These are phyloP conservation scores for Stropharia rugosoannulata DNA, from an alignment of 768 basidiomycete species.

Conservation along the genomic window DNA sequence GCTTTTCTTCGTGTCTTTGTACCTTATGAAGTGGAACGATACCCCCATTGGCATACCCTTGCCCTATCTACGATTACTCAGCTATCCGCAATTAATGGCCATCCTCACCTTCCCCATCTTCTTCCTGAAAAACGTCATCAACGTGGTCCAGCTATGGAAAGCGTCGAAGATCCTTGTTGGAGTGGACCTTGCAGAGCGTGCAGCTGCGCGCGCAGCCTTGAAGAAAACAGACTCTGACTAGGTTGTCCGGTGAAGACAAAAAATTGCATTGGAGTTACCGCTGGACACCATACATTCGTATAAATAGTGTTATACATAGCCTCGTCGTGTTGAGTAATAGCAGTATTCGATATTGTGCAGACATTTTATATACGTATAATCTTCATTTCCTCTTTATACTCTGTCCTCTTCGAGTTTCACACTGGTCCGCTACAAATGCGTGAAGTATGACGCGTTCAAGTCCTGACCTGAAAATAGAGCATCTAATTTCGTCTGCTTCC, in stretches of 20 bases:
- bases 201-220: constrained; percentile 51
- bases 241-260: background rate
- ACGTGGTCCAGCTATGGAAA: constrained; percentile 97
- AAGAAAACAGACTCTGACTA: constrained; percentile 20
- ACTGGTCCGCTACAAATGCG: background rate
- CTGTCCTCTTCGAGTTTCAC: too few species aligned
- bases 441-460: background rate
- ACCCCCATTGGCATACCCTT: constrained; percentile 59
- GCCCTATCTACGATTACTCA: constrained; percentile 36
- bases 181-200: constrained; percentile 86
- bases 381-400: background rate
- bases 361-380: constrained; percentile 7
- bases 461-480: too few species aligned
- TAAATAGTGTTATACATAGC: constrained; percentile 7
- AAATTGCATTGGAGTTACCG: constrained; percentile 8
- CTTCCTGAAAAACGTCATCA: constrained; percentile 86
- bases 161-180: constrained; percentile 94
- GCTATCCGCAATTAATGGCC: constrained; percentile 79
- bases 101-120: constrained; percentile 64
- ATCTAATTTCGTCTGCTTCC: too few species aligned
- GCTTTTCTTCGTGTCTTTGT: constrained; percentile 91
- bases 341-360: constrained; percentile 1
- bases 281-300: background rate
- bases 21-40: constrained; percentile 85
- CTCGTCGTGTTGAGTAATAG: background rate